These are phyloP conservation scores for Cylindricascospora bacillispora DNA, from an alignment of 1,139 yeast genomes.

Conservation along the genomic window DNA sequence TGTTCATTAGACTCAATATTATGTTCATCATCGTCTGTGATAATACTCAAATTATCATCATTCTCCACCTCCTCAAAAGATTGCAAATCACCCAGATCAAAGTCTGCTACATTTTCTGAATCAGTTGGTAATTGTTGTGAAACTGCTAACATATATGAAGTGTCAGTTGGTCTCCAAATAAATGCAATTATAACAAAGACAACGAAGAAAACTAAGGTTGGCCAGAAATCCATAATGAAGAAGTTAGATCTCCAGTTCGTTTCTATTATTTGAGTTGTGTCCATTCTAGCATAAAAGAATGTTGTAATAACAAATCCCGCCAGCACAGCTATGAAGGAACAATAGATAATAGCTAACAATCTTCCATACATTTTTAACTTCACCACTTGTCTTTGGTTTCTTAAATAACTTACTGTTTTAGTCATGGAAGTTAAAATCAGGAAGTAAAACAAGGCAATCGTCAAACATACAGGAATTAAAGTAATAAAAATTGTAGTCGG, in stretches of 20 bases:
- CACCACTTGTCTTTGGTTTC: constrained; percentile 81
- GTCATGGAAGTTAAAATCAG: constrained; percentile 63
- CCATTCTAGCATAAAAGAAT: constrained; percentile 60
- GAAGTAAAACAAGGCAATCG: constrained; percentile 63
- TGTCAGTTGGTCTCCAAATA: constrained; percentile 96
- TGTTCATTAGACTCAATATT: constrained; percentile 7
- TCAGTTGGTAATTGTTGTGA: constrained; percentile 86
- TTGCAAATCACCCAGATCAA: constrained; percentile 64
- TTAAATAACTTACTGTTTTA: constrained; percentile 58
- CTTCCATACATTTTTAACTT: constrained; percentile 78
- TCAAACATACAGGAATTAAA: constrained; percentile 56
- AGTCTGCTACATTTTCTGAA: constrained; percentile 60
- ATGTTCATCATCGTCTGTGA: constrained; percentile 11
- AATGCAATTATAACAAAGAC: constrained; percentile 78
- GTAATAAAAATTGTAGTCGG: constrained; percentile 31
- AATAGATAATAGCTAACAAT: constrained; percentile 61
- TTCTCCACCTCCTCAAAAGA: constrained; percentile 28
- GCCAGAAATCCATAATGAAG: constrained; percentile 90
- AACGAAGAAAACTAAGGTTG: constrained; percentile 72
- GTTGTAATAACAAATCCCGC: constrained; percentile 62
- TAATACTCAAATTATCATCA: constrained; percentile 10
- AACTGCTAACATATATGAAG: constrained; percentile 88
- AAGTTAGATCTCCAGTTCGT: constrained; percentile 87
- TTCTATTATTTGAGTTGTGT: constrained; percentile 65
- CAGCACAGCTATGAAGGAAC: constrained; percentile 45